Percentiles rank a stretch among this genome's conserved stretches.
phyloP scores from a whole-genome alignment of 73 alveolate species.

The Paramecium pentaurelia region DNA sequence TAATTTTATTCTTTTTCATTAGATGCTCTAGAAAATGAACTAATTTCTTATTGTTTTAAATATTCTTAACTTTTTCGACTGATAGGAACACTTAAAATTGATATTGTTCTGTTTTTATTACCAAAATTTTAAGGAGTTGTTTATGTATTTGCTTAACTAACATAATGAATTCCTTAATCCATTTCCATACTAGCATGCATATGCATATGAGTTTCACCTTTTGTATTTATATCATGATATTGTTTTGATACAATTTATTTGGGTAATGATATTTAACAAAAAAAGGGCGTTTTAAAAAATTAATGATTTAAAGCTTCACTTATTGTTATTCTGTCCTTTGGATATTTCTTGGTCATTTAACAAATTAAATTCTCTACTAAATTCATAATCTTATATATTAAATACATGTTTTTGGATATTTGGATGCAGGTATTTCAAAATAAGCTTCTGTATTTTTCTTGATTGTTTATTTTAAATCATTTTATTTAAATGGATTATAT shows the following conservation, averaged over 20 bases:
- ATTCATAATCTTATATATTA: neutral
- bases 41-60: neutral
- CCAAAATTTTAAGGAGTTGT: neutral
- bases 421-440: conserved; percentile 9
- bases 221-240: neutral
- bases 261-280: neutral
- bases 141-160: conserved; percentile 5
- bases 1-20: neutral
- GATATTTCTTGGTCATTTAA: neutral
- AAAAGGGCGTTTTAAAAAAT: neutral
- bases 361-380: conserved; percentile 3
- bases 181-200: conserved; percentile 1
- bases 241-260: conserved; percentile 8
- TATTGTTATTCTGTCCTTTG: neutral
- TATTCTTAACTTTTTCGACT: conserved; percentile 1
- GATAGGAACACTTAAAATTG: neutral
- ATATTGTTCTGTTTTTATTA: neutral
- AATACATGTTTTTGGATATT: neutral
- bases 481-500: conserved; percentile 31
- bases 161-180: conserved; percentile 14
- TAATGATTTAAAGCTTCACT: conserved; percentile 33
- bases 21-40: neutral
- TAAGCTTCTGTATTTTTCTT: conserved; percentile 22
- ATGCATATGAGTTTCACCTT: neutral
- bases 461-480: neutral